Conservation (phyloP, 108 stramenopile species). For the Craspedostauros australis region DNA sequence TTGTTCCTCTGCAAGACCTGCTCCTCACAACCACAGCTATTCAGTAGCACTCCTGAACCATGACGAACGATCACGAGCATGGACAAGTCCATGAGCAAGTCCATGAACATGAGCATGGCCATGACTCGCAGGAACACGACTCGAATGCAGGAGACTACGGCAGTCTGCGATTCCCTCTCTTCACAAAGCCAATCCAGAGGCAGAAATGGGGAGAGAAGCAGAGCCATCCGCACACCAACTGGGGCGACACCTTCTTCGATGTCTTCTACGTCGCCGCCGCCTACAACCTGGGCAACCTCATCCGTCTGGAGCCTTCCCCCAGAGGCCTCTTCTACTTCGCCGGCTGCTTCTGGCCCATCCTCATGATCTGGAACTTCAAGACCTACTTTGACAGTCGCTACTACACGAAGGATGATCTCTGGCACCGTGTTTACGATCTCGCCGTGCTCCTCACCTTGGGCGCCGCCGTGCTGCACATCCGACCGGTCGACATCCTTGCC, state of each 20-base stretch:
- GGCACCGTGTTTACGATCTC: constrained; percentile 17
- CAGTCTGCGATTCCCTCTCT: constrained; percentile 41
- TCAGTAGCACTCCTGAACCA: too few relatives aligned
- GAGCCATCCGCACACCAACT: constrained; percentile 11
- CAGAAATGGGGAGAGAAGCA: constrained; percentile 8
- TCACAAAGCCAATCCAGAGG: constrained; percentile 31
- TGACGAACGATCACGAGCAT: too few relatives aligned
- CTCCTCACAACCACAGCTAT: too few relatives aligned
- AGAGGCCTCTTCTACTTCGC: constrained; percentile 41
- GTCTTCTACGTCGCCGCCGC: constrained; percentile 16
- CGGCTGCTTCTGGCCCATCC: constrained; percentile 14
- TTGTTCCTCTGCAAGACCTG: too few relatives aligned
- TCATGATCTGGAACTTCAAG: constrained; percentile 20
- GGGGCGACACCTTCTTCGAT: constrained; percentile 1
- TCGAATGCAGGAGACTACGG: too few relatives aligned
- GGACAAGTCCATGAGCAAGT: too few relatives aligned
- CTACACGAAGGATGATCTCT: constrained; percentile 18
- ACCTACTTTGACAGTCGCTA: constrained; percentile 26
- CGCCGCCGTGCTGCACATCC: constrained; percentile 30
- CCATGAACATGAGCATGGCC: too few relatives aligned
- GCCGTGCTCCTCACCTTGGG: constrained; percentile 5
- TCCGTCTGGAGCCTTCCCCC: constrained; percentile 18
- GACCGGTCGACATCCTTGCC: constrained; percentile 20
- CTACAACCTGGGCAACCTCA: constrained; percentile 28
- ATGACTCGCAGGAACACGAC: too few relatives aligned